A percentile compares a stretch with the other conserved stretches of the same genome.
These are phyloP conservation scores for Elongisporangium senticosum DNA, from an alignment of 352 stramenopile species.

Conservation along the genomic window DNA sequence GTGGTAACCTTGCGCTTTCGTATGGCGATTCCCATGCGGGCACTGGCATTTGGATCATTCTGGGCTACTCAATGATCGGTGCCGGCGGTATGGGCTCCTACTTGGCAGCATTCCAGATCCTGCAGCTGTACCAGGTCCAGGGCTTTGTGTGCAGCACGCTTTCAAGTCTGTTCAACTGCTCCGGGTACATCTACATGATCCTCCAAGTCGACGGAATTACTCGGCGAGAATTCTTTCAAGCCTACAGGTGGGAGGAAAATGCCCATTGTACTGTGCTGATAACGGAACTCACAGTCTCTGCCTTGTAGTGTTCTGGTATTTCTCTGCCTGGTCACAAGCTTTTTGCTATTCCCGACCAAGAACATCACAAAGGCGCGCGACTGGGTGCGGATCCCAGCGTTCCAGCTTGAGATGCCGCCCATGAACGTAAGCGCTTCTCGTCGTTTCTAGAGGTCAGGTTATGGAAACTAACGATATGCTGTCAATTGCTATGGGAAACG, in stretches of 20 bases:
- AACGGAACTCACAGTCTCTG: neutral
- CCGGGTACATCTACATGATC: conserved; percentile 82
- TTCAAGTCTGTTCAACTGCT: conserved; percentile 82
- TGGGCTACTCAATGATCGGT: conserved; percentile 61
- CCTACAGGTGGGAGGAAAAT: conserved; percentile 49
- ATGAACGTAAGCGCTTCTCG: conserved; percentile 30
- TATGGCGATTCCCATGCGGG: conserved; percentile 47
- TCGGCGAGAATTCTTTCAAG: conserved; percentile 43
- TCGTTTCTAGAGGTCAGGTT: neutral
- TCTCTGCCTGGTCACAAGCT: conserved; percentile 37
- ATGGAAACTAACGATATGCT: too few relatives aligned
- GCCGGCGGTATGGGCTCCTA: conserved; percentile 73
- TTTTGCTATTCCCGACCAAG: conserved; percentile 69
- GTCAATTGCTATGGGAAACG: neutral
- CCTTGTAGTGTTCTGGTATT: conserved; percentile 34
- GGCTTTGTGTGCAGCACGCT: conserved; percentile 74
- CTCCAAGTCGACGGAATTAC: conserved; percentile 50
- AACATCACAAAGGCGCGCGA: conserved; percentile 46
- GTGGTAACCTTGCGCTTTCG: conserved; percentile 57
- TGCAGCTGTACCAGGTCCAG: conserved; percentile 72
- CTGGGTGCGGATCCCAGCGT: conserved; percentile 41
- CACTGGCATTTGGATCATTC: conserved; percentile 49
- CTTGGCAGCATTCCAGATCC: conserved; percentile 72
- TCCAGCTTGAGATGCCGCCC: conserved; percentile 42
- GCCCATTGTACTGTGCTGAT: neutral